Evolutionary conservation across 495 filamentous ascomycete species (phyloP), one percentile per base, ranked within the genome.

Genomic region (Penicillium paxilli): DNA sequence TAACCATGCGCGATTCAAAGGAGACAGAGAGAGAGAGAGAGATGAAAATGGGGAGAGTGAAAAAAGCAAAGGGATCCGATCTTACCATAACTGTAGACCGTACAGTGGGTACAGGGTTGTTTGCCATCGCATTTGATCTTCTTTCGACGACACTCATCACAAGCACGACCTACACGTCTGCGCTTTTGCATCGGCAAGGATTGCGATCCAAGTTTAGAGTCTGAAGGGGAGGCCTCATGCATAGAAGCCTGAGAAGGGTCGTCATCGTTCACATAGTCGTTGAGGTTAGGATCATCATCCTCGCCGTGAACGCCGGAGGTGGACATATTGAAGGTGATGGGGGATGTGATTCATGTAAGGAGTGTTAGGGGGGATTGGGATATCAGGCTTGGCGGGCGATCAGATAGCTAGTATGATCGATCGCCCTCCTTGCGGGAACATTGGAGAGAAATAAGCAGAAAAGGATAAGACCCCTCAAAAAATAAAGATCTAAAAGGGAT

Each of bases 51-150:
- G 20, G 19, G 22, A 26, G 42, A 23, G 30, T 2, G 32, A 11
- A 32, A n/a, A n/a, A 25, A 30, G 42, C n/a, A 33, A 32, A 28
- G 25, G 50, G 28, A 23, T 21, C n/a, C n/a, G n/a, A 42, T 22
- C 40, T 20, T 41, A 28, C 94, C 94, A 78, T 98, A 98, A 70
- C 90, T 96, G 72, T 98, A 98, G 32, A 97, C 91, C 6, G 91
- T 95, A 72, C 94, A 98, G 70, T 97, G 94, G 2, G 94, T 96
- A 70, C 94, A 98, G 8, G 94, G 95, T 70, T 96, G 92, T 73
- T 96, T 96, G 52, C 94, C 94, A 66, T 97, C 93, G 64, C 93
- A 98, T 71, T 97, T 98, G 69, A 98, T 97, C 72, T 98, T 98
- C 73, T 98, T 98, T 60, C 94, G 80, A 44, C 94, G 83, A 66